A percentile compares a stretch with the other conserved stretches of the same genome.
These are phyloP conservation scores for Penicillium griseofulvum DNA, from an alignment of 2,329 filamentous ascomycete genomes.

Conservation along the genomic window DNA sequence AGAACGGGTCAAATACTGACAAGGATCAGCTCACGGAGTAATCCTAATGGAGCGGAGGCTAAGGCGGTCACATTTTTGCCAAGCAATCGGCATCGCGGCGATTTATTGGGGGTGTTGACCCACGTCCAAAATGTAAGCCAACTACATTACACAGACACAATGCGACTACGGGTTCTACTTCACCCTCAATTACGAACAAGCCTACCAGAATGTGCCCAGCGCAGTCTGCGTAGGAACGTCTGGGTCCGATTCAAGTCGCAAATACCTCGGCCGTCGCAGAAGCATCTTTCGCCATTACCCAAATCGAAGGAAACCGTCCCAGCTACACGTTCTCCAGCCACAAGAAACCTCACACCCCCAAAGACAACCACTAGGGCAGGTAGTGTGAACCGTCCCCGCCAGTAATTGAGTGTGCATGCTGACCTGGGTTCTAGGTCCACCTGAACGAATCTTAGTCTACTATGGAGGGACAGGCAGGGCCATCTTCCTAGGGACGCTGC, in stretches of 20 bases:
- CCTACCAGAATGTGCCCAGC: constrained; percentile 26
- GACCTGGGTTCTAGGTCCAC: constrained; percentile 30
- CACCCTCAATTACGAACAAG: constrained; percentile 31
- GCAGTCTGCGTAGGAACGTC: constrained; percentile 26
- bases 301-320: constrained; percentile 23
- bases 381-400: constrained; percentile 4
- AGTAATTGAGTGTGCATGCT: background rate
- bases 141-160: constrained; percentile 11
- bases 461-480: constrained; percentile 68
- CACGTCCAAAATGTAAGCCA: constrained; percentile 4
- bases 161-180: constrained; percentile 29
- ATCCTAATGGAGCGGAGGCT: background rate
- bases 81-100: constrained; percentile 4
- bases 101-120: constrained; percentile 7
- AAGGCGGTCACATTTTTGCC: constrained; percentile 3
- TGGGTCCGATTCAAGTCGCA: constrained; percentile 32
- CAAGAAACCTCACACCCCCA: constrained; percentile 13
- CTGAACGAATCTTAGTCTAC: constrained; percentile 63
- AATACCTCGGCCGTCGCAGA: constrained; percentile 22
- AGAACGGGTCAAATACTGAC: background rate
- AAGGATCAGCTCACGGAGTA: background rate
- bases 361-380: constrained; percentile 31
- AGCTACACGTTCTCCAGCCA: constrained; percentile 11
- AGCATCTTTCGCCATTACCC: constrained; percentile 17
- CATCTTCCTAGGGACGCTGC: constrained; percentile 67